A percentile compares a stretch with the other conserved stretches of the same genome.
These are phyloP conservation scores for Tetrapisispora fleetii DNA, from an alignment of 805 yeast species.

Conservation along the genomic window DNA sequence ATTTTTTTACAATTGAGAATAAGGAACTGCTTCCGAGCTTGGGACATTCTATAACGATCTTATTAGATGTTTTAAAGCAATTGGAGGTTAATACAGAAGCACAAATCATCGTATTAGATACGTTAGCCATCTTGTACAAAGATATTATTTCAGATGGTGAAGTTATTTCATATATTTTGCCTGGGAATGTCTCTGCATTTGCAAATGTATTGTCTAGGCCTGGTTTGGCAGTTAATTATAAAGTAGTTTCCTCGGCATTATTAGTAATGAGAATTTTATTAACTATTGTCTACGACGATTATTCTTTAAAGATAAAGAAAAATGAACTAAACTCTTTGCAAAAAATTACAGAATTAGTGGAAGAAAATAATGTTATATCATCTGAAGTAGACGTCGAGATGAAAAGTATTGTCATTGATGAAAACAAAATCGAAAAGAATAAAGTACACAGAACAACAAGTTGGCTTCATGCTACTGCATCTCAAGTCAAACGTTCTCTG, in stretches of 20 bases:
- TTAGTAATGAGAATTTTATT: constrained; percentile 26
- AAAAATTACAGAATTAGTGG: constrained; percentile 5
- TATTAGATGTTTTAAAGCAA: constrained; percentile 30
- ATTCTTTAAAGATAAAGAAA: constrained; percentile 23
- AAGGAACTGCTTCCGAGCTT: constrained; percentile 33
- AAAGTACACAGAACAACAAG: constrained; percentile 34
- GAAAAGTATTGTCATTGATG: not conserved
- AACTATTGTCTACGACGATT: constrained; percentile 34
- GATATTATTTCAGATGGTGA: constrained; percentile 38
- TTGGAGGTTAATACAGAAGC: constrained; percentile 19
- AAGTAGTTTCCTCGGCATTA: constrained; percentile 28
- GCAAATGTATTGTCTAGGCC: constrained; percentile 31
- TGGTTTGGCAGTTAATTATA: constrained; percentile 31
- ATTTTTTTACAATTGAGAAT: constrained; percentile 12
- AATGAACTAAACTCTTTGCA: constrained; percentile 11
- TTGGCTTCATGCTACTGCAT: constrained; percentile 48
- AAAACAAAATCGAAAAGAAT: constrained; percentile 6
- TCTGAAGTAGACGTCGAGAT: not conserved
- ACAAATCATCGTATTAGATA: constrained; percentile 28
- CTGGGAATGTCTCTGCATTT: constrained; percentile 41
- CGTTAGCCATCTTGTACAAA: constrained; percentile 30
- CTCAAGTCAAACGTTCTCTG: constrained; percentile 41
- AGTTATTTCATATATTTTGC: constrained; percentile 38
- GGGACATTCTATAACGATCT: constrained; percentile 39
- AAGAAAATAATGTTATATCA: not conserved